phyloP scores from a whole-genome alignment of 441 rosid genomes.

The Pelargonium myrrhifolium region DNA sequence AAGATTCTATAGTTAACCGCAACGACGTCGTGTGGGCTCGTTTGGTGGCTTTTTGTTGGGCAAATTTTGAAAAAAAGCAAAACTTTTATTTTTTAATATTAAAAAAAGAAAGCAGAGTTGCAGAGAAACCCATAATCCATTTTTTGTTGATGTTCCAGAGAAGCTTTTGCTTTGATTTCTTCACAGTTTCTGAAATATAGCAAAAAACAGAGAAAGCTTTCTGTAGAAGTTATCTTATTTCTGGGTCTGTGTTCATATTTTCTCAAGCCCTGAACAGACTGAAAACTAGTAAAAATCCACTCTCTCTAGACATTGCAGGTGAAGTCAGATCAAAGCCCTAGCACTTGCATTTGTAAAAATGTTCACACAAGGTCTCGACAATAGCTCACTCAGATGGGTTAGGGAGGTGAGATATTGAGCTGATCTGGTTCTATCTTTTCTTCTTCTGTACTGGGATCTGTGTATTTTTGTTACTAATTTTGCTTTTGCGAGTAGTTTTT shows the following conservation, averaged over 20 bases:
- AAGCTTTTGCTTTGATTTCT: neutral
- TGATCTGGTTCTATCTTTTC: neutral
- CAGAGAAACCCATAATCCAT: conserved; percentile 1
- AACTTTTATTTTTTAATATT: neutral
- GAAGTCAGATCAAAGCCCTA: conserved; percentile 11
- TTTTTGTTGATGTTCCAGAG: neutral
- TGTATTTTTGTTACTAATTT: neutral
- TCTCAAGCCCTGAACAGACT: neutral
- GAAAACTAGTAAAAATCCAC: neutral
- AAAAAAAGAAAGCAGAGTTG: neutral
- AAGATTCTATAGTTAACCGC: neutral
- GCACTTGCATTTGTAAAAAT: conserved; percentile 18
- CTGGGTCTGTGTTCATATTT: neutral
- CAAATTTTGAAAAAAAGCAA: conserved; percentile 1
- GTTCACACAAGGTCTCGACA: conserved; percentile 61
- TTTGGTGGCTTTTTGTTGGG: conserved; percentile 1
- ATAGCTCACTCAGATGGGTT: conserved; percentile 50
- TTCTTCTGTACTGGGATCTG: conserved; percentile 6
- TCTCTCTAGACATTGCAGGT: conserved; percentile 15
- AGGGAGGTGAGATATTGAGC: conserved; percentile 31
- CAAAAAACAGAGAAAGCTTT: neutral
- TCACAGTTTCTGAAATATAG: neutral
- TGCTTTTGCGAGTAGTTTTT: neutral
- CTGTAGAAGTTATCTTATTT: neutral
- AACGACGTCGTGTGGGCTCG: neutral